These are phyloP conservation scores for Talaromyces sp. DNA, from an alignment of 2,329 filamentous ascomycete genomes.

Conservation along the genomic window DNA sequence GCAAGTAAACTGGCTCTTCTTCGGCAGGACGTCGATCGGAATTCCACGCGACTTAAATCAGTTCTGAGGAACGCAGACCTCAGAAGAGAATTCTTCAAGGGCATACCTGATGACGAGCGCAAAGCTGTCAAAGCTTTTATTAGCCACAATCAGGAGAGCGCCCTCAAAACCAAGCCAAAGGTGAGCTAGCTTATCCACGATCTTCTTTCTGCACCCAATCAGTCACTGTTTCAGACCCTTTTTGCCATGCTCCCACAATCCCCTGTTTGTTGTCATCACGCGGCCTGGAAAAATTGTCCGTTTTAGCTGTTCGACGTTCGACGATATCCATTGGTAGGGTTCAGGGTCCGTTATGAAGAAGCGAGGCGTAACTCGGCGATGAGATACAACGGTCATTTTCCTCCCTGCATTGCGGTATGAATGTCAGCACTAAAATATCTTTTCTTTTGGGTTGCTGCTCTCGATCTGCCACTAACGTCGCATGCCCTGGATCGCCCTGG, in stretches of 20 bases:
- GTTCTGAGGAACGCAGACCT: slow-evolving; percentile 63
- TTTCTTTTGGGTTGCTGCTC: neutral
- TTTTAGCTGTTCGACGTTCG: neutral
- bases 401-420: neutral
- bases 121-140: slow-evolving; percentile 69
- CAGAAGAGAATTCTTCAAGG: slow-evolving; percentile 64
- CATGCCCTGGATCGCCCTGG: neutral
- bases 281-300: neutral
- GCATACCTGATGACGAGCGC: slow-evolving; percentile 54
- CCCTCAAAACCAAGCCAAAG: slow-evolving; percentile 83
- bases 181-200: slow-evolving; percentile 48
- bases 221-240: neutral
- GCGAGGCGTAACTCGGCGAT: neutral
- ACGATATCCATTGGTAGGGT: neutral
- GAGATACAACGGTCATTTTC: neutral
- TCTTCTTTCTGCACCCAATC: neutral
- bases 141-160: slow-evolving; percentile 66
- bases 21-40: slow-evolving; percentile 71
- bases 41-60: slow-evolving; percentile 67
- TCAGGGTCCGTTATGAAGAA: neutral
- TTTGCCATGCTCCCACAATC: neutral
- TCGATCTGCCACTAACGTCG: neutral
- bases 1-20: slow-evolving; percentile 63
- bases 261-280: neutral
- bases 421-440: neutral